A percentile compares a stretch with the other conserved stretches of the same genome.
phyloP scores from a whole-genome alignment of 2,329 filamentous ascomycete species.

The Magnaporthiopsis incrustans region DNA sequence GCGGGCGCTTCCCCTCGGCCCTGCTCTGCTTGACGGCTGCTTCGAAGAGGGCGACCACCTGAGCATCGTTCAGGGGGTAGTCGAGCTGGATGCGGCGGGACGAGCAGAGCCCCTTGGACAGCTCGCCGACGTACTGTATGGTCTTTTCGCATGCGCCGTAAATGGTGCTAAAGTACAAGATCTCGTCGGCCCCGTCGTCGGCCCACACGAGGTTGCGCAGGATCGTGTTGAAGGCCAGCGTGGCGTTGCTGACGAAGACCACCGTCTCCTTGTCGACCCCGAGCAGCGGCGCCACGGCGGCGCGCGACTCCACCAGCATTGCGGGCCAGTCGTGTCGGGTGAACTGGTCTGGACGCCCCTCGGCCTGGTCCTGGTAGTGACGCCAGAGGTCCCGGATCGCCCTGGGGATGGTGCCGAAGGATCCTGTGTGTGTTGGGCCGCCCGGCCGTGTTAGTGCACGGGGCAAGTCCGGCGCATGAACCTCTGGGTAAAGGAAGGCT shows the following conservation, averaged over 20 bases:
- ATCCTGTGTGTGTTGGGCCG: constrained; percentile 42
- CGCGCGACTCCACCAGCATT: constrained; percentile 56
- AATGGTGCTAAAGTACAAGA: constrained; percentile 70
- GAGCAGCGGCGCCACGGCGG: constrained; percentile 53
- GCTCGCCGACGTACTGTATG: constrained; percentile 64
- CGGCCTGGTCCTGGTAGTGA: constrained; percentile 57
- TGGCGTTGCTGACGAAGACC: constrained; percentile 78
- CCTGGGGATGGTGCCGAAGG: constrained; percentile 69
- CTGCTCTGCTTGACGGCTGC: constrained; percentile 45
- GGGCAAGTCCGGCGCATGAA: not conserved
- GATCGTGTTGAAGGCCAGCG: constrained; percentile 68
- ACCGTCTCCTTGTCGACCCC: constrained; percentile 57
- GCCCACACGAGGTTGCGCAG: constrained; percentile 67
- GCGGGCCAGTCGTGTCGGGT: constrained; percentile 59
- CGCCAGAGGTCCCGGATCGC: constrained; percentile 51
- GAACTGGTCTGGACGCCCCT: constrained; percentile 67
- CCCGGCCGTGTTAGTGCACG: not conserved
- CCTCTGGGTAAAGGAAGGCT: constrained; percentile 8
- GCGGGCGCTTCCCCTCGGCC: constrained; percentile 51
- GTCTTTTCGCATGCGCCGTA: constrained; percentile 74
- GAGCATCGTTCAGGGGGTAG: constrained; percentile 64
- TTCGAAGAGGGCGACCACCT: constrained; percentile 54
- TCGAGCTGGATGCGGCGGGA: constrained; percentile 48
- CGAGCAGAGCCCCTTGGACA: constrained; percentile 36
- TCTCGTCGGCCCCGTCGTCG: constrained; percentile 64